Evolutionary conservation across 345 rosid genomes (phyloP).

Genomic region (Lepidium africanum): DNA sequence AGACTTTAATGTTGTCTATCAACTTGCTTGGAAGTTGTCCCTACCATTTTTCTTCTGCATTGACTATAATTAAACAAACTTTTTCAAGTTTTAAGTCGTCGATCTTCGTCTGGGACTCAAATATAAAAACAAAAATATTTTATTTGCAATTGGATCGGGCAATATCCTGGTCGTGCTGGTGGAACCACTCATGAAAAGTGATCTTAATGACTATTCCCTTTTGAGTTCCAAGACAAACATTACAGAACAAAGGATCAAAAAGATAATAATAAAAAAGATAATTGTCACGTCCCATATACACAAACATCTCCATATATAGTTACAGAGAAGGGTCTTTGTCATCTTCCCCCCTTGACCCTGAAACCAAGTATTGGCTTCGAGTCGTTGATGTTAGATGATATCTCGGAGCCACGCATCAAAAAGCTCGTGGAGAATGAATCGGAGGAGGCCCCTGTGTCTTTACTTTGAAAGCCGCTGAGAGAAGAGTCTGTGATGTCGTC

Average conservation of each 20-base stretch:
- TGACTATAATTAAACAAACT: no score
- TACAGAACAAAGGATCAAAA: background rate
- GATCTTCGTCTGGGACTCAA: no score
- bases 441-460: background rate
- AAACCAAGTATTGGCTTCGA: constrained; percentile 11
- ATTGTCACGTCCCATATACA: background rate
- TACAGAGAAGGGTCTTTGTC: background rate
- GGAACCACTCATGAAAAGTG: constrained; percentile 24
- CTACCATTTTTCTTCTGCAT: no score
- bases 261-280: background rate
- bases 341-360: constrained; percentile 14
- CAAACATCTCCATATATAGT: background rate
- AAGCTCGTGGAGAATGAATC: background rate
- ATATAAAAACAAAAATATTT: no score
- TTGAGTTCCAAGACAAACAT: background rate
- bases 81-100: no score
- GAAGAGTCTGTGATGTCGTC: constrained; percentile 31
- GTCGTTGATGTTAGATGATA: background rate
- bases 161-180: constrained; percentile 6
- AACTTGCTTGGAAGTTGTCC: no score
- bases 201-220: background rate
- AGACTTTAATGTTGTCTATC: no score
- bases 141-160: background rate
- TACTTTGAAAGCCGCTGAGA: constrained; percentile 1
- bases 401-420: background rate